Conservation (phyloP, 441 rosid species). For the Daphne laureola region DNA sequence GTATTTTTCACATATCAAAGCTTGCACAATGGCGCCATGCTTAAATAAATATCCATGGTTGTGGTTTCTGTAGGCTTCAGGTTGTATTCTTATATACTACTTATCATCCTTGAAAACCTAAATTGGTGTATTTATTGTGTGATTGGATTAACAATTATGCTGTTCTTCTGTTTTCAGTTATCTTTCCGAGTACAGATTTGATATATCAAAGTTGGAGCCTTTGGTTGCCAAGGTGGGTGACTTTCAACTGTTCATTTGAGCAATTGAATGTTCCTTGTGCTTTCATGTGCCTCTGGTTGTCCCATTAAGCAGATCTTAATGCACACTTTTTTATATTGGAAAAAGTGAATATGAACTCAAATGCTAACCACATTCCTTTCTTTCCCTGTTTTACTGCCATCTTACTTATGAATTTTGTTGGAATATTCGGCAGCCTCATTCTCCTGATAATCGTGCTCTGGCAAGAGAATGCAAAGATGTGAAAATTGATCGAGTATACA, state of each 20-base stretch:
- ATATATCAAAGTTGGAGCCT: slow-evolving; percentile 85
- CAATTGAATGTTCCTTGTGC: neutral
- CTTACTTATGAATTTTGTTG: slow-evolving; percentile 4
- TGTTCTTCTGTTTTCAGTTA: slow-evolving; percentile 38
- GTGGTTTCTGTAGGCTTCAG: slow-evolving; percentile 2
- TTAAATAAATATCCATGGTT: too few species aligned
- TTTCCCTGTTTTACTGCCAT: slow-evolving; percentile 1
- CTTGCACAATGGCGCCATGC: too few species aligned
- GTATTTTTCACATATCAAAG: too few species aligned
- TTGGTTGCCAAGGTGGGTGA: slow-evolving; percentile 86
- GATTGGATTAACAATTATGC: slow-evolving; percentile 10
- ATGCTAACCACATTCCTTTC: too few species aligned
- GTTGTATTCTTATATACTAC: too few species aligned
- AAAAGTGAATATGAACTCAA: too few species aligned
- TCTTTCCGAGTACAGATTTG: slow-evolving; percentile 76
- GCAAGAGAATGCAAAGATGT: slow-evolving; percentile 99
- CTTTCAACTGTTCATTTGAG: neutral
- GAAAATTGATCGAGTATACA: slow-evolving; percentile 93
- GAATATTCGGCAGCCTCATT: slow-evolving; percentile 65
- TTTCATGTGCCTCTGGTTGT: neutral
- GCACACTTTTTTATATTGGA: too few species aligned
- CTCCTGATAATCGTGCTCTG: slow-evolving; percentile 93
- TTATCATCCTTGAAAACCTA: too few species aligned
- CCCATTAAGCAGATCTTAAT: too few species aligned
- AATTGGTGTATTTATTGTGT: neutral